These are phyloP conservation scores for Geotrichum klebahnii DNA, from an alignment of 1,139 yeast genomes.

Conservation along the genomic window DNA sequence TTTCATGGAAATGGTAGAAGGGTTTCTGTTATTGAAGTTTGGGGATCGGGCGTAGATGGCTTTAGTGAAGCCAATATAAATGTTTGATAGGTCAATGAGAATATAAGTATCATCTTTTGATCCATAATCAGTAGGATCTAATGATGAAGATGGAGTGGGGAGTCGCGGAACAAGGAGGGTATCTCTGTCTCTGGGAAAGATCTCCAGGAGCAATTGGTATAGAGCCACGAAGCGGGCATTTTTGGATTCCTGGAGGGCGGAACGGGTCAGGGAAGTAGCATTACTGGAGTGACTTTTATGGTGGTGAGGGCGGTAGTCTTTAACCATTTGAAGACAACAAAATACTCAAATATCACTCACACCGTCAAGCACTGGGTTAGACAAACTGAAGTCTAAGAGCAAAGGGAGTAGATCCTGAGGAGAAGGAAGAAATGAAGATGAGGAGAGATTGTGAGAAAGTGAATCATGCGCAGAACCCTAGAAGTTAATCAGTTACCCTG, in stretches of 20 bases:
- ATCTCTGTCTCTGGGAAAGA: conserved; percentile 26
- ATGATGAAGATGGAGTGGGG: background rate
- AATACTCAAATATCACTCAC: background rate
- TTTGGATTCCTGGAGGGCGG: conserved; percentile 14
- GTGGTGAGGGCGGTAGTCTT: conserved; percentile 12
- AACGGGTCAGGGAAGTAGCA: conserved; percentile 16
- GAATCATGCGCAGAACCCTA: background rate
- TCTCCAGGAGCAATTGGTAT: conserved; percentile 15
- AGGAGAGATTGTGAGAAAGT: conserved; percentile 5
- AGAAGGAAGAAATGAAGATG: conserved; percentile 14
- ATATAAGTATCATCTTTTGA: conserved; percentile 21
- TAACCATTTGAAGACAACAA: background rate
- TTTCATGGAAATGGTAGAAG: background rate
- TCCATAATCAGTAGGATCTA: background rate
- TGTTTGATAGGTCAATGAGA: conserved; percentile 29
- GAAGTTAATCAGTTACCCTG: conserved; percentile 9
- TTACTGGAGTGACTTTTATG: conserved; percentile 2
- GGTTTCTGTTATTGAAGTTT: background rate
- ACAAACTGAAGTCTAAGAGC: too few species aligned
- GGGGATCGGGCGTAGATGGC: conserved; percentile 3
- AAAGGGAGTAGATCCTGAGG: too few species aligned
- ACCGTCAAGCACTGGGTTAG: too few species aligned
- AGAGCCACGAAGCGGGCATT: conserved; percentile 19
- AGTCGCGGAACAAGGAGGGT: conserved; percentile 25
- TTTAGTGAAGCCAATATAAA: conserved; percentile 24